Conservation (phyloP, 1,139 yeast species). For the Yamadazyma atmosphaerica region DNA sequence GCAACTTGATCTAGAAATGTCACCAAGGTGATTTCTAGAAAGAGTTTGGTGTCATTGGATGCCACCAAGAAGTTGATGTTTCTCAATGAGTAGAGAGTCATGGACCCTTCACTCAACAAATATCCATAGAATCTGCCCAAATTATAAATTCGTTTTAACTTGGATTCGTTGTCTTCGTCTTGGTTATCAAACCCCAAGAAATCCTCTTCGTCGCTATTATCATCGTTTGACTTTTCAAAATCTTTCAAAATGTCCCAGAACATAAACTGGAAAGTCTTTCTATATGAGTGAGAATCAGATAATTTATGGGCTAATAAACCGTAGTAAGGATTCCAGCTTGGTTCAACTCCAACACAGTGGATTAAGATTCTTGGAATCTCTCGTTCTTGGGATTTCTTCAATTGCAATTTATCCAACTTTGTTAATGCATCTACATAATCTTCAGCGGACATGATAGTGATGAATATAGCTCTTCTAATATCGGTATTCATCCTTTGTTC, state of each 20-base stretch:
- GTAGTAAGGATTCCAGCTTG: slow-evolving; percentile 87
- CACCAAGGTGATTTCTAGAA: slow-evolving; percentile 71
- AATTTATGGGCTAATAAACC: slow-evolving; percentile 76
- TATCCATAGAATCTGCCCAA: slow-evolving; percentile 79
- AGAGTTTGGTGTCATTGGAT: slow-evolving; percentile 62
- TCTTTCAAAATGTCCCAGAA: slow-evolving; percentile 88
- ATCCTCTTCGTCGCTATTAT: slow-evolving; percentile 37
- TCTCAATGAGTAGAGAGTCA: slow-evolving; percentile 72
- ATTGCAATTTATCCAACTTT: slow-evolving; percentile 73
- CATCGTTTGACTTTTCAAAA: slow-evolving; percentile 50
- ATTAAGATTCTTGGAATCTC: slow-evolving; percentile 84
- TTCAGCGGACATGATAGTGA: slow-evolving; percentile 92
- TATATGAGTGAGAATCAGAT: slow-evolving; percentile 65
- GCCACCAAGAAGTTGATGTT: slow-evolving; percentile 75
- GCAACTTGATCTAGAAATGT: slow-evolving; percentile 67
- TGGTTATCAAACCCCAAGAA: slow-evolving; percentile 37
- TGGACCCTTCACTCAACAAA: slow-evolving; percentile 67
- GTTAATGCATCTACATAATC: slow-evolving; percentile 88
- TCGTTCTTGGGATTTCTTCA: slow-evolving; percentile 80
- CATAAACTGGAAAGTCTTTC: slow-evolving; percentile 84
- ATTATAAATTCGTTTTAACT: slow-evolving; percentile 62
- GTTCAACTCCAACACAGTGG: slow-evolving; percentile 85
- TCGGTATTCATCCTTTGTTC: slow-evolving; percentile 94
- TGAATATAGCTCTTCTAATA: slow-evolving; percentile 87
- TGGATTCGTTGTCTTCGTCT: slow-evolving; percentile 36